phyloP scores from a whole-genome alignment of 805 yeast genomes.

The Kazachstania taianensis region DNA sequence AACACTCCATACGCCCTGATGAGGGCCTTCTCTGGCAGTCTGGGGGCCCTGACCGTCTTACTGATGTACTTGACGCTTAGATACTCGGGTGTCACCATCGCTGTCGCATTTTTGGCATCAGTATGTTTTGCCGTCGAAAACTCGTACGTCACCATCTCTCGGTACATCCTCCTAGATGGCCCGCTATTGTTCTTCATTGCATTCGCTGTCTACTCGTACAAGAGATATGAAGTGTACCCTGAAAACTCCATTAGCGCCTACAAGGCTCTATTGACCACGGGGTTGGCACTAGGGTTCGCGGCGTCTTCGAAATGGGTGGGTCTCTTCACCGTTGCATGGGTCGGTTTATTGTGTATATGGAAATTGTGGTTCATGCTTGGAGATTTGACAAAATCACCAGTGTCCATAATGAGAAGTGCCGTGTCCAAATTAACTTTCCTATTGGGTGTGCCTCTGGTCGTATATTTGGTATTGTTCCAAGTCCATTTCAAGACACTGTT shows the following conservation, averaged over 20 bases:
- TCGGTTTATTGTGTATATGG: conserved; percentile 49
- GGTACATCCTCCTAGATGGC: conserved; percentile 66
- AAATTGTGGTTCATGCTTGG: conserved; percentile 67
- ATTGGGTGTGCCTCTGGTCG: conserved; percentile 45
- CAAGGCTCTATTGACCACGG: conserved; percentile 52
- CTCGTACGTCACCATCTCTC: conserved; percentile 57
- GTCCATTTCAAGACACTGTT: conserved; percentile 50
- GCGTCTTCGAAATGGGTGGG: conserved; percentile 80
- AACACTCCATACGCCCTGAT: conserved; percentile 52
- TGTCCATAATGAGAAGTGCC: conserved; percentile 37
- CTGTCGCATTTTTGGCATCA: conserved; percentile 49
- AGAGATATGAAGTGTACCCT: conserved; percentile 52
- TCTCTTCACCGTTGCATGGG: conserved; percentile 69
- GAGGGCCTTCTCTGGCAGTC: conserved; percentile 59
- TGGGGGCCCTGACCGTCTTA: conserved; percentile 60
- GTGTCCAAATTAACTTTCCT: conserved; percentile 42
- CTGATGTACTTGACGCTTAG: conserved; percentile 60
- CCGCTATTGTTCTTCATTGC: conserved; percentile 74
- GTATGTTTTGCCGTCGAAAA: conserved; percentile 54
- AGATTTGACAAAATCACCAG: conserved; percentile 46
- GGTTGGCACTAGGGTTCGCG: conserved; percentile 63
- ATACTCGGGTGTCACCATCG: conserved; percentile 59
- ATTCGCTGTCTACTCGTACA: conserved; percentile 52
- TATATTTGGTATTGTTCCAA: conserved; percentile 51
- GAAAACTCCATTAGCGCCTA: conserved; percentile 53